Evolutionary conservation across 345 rosid species (phyloP).

Genomic region (Murraya koenigii): DNA sequence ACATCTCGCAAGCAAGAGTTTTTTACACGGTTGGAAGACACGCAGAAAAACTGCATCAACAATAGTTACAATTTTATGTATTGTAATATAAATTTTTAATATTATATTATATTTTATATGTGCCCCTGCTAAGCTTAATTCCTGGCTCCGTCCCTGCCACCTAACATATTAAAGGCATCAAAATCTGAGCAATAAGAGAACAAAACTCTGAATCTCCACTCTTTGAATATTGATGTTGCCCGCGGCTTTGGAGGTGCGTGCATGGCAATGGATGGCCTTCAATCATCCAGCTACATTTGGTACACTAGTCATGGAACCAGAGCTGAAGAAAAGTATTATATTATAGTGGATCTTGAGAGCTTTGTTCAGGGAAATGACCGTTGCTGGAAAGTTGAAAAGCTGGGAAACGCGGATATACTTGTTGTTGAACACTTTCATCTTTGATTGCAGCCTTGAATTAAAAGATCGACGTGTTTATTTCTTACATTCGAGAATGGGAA

Average conservation of each 20-base stretch:
- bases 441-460: neutral
- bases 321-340: neutral
- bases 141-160: no score
- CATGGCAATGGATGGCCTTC: neutral
- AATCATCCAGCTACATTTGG: neutral
- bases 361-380: neutral
- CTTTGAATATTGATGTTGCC: neutral
- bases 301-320: neutral
- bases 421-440: neutral
- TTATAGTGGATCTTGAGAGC: neutral
- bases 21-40: no score
- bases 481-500: no score
- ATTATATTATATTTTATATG: no score
- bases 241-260: neutral
- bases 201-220: slow-evolving; percentile 6
- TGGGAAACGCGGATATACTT: slow-evolving; percentile 20
- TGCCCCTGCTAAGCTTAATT: no score
- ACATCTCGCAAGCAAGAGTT: no score
- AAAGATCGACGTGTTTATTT: neutral
- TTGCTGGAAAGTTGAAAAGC: slow-evolving; percentile 22
- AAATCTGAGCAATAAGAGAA: neutral
- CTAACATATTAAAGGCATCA: neutral
- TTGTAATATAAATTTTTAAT: no score
- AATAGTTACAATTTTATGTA: no score
- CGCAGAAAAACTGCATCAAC: no score